These are phyloP conservation scores for Sporisorium reilianum DNA, from an alignment of 1,284 basidiomycete species.

Conservation along the genomic window DNA sequence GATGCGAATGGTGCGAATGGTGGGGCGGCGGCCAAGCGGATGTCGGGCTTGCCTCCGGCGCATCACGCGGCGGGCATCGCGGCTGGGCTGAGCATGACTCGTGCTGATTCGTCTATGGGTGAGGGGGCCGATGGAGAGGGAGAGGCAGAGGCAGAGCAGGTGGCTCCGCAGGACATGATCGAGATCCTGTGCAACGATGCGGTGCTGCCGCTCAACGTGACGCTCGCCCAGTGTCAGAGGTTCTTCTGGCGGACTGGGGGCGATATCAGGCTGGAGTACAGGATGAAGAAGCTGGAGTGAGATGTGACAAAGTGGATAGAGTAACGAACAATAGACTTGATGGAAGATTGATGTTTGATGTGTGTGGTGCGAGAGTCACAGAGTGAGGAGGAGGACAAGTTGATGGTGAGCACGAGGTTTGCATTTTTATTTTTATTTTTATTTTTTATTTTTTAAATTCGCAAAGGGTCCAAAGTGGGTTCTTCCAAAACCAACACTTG, in stretches of 20 bases:
- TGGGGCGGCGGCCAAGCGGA: not conserved
- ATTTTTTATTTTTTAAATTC: not conserved
- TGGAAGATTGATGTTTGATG: not conserved
- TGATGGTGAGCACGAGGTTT: not conserved
- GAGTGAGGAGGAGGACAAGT: not conserved
- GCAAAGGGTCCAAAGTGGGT: no score
- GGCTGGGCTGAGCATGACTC: slow-evolving; percentile 40
- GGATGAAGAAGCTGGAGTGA: slow-evolving; percentile 32
- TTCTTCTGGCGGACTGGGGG: slow-evolving; percentile 45
- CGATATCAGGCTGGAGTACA: slow-evolving; percentile 55
- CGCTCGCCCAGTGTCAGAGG: slow-evolving; percentile 75
- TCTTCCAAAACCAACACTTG: no score
- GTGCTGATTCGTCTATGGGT: slow-evolving; percentile 7
- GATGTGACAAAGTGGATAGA: not conserved
- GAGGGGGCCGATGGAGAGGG: slow-evolving; percentile 9
- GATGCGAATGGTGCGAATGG: slow-evolving; percentile 6
- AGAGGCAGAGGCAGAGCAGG: not conserved
- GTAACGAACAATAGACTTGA: not conserved
- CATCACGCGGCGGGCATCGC: not conserved
- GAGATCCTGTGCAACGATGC: slow-evolving; percentile 89
- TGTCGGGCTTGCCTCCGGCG: not conserved
- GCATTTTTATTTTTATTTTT: not conserved
- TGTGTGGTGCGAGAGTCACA: not conserved
- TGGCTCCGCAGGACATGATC: slow-evolving; percentile 79
- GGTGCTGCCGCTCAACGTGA: slow-evolving; percentile 84